Conservation (phyloP, 75 land plant species). For the Selaginella tamariscina region DNA sequence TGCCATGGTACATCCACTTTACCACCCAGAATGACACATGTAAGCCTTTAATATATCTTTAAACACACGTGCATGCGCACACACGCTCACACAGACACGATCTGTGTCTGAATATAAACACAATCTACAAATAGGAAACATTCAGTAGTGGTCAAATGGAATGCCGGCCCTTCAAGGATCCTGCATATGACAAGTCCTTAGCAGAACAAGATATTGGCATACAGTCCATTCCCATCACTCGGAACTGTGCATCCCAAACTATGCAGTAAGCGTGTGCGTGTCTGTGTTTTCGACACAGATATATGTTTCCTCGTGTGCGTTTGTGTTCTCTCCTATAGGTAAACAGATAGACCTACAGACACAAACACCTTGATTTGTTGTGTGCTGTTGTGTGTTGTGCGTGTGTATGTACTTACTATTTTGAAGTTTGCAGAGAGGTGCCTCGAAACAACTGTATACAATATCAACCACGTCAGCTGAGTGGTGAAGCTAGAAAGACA, state of each 20-base stretch:
- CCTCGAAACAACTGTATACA: slow-evolving; percentile 25
- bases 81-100: background rate
- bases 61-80: background rate
- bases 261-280: slow-evolving; percentile 16
- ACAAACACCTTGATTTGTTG: background rate
- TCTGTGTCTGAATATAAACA: background rate
- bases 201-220: slow-evolving; percentile 24
- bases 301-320: too few species aligned
- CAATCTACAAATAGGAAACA: slow-evolving; percentile 19
- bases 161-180: slow-evolving; percentile 35
- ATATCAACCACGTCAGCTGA: slow-evolving; percentile 16
- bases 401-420: background rate
- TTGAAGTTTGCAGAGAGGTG: slow-evolving; percentile 17
- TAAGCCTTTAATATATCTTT: background rate
- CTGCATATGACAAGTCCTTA: slow-evolving; percentile 26
- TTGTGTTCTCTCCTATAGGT: too few species aligned
- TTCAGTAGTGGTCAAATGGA: slow-evolving; percentile 34
- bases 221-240: slow-evolving; percentile 23
- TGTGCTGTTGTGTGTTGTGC: background rate
- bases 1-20: slow-evolving; percentile 20
- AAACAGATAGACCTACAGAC: background rate
- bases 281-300: too few species aligned
- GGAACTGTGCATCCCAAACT: slow-evolving; percentile 21
- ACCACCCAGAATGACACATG: background rate
- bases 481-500: slow-evolving; percentile 8